phyloP scores from a whole-genome alignment of 495 filamentous ascomycete genomes.

The Penicillium cosmopolitanum region DNA sequence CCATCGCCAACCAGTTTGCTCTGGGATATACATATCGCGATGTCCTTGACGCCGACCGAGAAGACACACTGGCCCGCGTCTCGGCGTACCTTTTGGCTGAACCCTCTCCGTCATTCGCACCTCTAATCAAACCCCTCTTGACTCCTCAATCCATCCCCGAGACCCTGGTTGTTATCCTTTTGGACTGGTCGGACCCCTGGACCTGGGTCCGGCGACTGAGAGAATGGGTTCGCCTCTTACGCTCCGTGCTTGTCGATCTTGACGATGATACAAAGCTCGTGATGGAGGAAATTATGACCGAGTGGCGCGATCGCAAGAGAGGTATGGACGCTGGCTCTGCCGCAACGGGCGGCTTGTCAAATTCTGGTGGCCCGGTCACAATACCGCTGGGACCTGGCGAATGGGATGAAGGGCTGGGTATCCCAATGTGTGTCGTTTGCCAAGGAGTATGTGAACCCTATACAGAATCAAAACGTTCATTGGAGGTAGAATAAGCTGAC shows the following conservation, averaged over 20 bases:
- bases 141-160: conserved; percentile 85
- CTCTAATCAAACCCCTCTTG: conserved; percentile 81
- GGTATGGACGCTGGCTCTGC: conserved; percentile 43
- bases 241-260: conserved; percentile 72
- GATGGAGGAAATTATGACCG: conserved; percentile 80
- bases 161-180: conserved; percentile 82
- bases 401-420: conserved; percentile 88
- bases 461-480: conserved; percentile 17
- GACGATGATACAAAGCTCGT: conserved; percentile 76
- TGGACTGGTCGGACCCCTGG: conserved; percentile 95
- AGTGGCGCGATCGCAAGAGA: conserved; percentile 56
- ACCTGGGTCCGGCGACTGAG: conserved; percentile 84
- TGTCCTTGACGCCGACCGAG: conserved; percentile 91
- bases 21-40: conserved; percentile 95
- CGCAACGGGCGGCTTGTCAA: conserved; percentile 54
- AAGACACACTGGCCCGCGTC: conserved; percentile 93
- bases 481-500: neutral
- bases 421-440: conserved; percentile 90
- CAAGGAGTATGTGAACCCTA: conserved; percentile 69
- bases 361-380: conserved; percentile 54
- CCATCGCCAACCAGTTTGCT: conserved; percentile 90
- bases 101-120: conserved; percentile 79
- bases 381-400: conserved; percentile 87
- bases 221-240: conserved; percentile 83
- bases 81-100: conserved; percentile 87